phyloP scores from a whole-genome alignment of 2,329 filamentous ascomycete genomes.

The Aspergillus carbonarius region DNA sequence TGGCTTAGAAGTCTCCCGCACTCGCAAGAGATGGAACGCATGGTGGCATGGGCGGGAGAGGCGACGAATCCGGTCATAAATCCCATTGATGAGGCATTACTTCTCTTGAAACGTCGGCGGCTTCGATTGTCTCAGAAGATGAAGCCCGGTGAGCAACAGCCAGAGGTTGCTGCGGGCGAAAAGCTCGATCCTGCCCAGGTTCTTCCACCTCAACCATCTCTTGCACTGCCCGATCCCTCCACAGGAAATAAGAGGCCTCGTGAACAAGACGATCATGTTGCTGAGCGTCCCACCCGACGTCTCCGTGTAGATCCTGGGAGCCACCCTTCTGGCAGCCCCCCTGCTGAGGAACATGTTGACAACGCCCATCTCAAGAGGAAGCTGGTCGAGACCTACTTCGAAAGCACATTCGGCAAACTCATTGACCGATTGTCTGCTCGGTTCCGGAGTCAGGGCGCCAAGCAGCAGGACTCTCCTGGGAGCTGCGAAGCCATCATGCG shows the following conservation, averaged over 20 bases:
- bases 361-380: not conserved
- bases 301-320: slow-evolving; percentile 10
- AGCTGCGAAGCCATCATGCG: slow-evolving; percentile 20
- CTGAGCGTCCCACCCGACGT: slow-evolving; percentile 15
- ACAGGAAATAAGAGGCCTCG: slow-evolving; percentile 12
- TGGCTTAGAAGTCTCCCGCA: slow-evolving; percentile 14
- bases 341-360: slow-evolving; percentile 3
- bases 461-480: slow-evolving; percentile 7
- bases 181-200: not conserved
- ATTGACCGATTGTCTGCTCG: slow-evolving; percentile 16
- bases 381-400: slow-evolving; percentile 10
- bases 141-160: not conserved
- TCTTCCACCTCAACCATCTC: not conserved
- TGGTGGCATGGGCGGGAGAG: slow-evolving; percentile 1
- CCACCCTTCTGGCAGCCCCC: slow-evolving; percentile 1
- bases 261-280: slow-evolving; percentile 10
- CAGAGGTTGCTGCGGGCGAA: not conserved
- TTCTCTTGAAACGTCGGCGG: not conserved
- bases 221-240: not conserved
- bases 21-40: slow-evolving; percentile 11
- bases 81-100: not conserved
- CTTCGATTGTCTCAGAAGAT: not conserved
- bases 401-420: slow-evolving; percentile 16
- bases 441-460: slow-evolving; percentile 12
- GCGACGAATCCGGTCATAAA: not conserved